phyloP scores from a whole-genome alignment of 192 early-diverging fungal species.

The Anaeromyces robustus region DNA sequence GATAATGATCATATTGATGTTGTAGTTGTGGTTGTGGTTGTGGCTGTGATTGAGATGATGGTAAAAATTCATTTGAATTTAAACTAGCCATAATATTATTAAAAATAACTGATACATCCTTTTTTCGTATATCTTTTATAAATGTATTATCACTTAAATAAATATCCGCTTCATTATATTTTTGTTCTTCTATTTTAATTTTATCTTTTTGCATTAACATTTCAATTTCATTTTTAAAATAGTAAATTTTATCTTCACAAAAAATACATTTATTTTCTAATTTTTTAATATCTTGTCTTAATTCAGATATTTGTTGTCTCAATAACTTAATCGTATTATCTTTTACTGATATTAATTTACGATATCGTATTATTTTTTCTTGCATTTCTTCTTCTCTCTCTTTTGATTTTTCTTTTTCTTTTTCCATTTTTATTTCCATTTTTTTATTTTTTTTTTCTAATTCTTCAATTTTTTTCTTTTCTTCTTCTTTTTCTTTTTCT shows the following conservation, averaged over 20 bases:
- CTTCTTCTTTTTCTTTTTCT: neutral
- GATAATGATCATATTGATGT: too few species aligned
- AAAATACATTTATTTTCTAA: neutral
- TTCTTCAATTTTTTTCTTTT: neutral
- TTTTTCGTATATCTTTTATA: neutral
- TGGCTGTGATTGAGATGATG: too few species aligned
- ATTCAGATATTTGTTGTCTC: neutral
- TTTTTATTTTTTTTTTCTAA: too few species aligned
- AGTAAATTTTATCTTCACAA: neutral
- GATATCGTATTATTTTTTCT: neutral
- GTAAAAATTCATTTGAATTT: neutral
- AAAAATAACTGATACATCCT: neutral
- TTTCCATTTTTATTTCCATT: neutral
- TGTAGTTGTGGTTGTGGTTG: too few species aligned
- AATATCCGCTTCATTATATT: neutral
- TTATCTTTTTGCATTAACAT: neutral
- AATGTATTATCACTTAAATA: neutral
- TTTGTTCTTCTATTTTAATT: neutral
- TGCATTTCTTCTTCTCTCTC: neutral
- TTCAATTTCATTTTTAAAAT: neutral
- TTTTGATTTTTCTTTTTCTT: neutral
- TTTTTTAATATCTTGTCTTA: neutral
- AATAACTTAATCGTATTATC: neutral
- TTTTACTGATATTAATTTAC: neutral
- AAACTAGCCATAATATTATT: neutral